These are phyloP conservation scores for Exophiala dermatitidis DNA, from an alignment of 2,329 filamentous ascomycete species.

Conservation along the genomic window DNA sequence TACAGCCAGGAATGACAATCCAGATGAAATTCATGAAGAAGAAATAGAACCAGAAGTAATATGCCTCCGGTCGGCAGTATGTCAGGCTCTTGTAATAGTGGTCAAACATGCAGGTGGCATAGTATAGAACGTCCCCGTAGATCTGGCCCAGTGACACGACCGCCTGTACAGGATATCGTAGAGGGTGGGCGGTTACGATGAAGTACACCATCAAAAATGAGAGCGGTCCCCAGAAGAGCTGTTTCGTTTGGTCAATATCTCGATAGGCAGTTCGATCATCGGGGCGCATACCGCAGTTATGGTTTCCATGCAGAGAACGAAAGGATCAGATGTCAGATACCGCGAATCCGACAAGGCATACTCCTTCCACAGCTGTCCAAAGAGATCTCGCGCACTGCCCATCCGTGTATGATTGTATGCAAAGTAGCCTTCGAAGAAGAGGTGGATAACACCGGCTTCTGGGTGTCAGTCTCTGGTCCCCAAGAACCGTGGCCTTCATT, in stretches of 20 bases:
- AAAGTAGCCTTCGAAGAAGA: slow-evolving; percentile 82
- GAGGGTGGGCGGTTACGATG: slow-evolving; percentile 48
- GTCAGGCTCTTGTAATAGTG: slow-evolving; percentile 47
- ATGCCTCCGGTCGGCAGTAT: slow-evolving; percentile 55
- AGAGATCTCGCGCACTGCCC: slow-evolving; percentile 61
- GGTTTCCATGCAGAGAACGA: slow-evolving; percentile 80
- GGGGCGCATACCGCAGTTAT: slow-evolving; percentile 59
- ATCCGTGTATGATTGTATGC: slow-evolving; percentile 61
- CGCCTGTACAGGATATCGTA: slow-evolving; percentile 53
- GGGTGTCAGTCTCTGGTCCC: slow-evolving; percentile 10
- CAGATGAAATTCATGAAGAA: slow-evolving; percentile 60
- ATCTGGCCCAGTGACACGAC: slow-evolving; percentile 57
- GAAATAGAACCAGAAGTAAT: slow-evolving; percentile 62
- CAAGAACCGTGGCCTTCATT: neutral
- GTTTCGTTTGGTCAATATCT: slow-evolving; percentile 1
- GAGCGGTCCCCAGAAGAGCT: slow-evolving; percentile 56
- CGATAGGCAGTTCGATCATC: neutral
- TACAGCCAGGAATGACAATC: slow-evolving; percentile 55
- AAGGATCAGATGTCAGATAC: slow-evolving; percentile 72
- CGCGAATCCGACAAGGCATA: slow-evolving; percentile 81
- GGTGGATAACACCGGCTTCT: slow-evolving; percentile 53
- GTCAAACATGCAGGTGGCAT: slow-evolving; percentile 56
- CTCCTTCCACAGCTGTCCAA: slow-evolving; percentile 88
- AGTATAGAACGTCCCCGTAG: slow-evolving; percentile 59
- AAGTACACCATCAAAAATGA: slow-evolving; percentile 51